Evolutionary conservation across 352 stramenopile species (phyloP).

Genomic region (Globisporangium nunn): DNA sequence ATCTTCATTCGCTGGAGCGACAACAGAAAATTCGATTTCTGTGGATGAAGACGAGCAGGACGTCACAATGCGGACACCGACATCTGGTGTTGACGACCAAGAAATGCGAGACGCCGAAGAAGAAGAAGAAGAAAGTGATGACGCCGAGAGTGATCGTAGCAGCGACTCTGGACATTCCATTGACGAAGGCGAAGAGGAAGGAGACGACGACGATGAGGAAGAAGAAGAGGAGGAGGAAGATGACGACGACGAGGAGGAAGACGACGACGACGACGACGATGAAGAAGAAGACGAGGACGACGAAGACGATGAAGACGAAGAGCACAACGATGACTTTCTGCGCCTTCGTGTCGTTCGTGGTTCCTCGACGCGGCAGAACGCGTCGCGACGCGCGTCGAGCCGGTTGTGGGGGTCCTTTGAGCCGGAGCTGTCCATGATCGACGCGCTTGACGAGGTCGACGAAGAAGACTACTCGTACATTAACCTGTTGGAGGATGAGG

Average conservation of each 20-base stretch:
- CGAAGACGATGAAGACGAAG: constrained; percentile 47
- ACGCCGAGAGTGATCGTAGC: constrained; percentile 50
- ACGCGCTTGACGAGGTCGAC: constrained; percentile 74
- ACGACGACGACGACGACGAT: constrained; percentile 50
- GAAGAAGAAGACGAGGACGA: constrained; percentile 57
- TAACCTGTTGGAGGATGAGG: constrained; percentile 68
- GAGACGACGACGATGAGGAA: constrained; percentile 16
- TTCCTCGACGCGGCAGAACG: constrained; percentile 15
- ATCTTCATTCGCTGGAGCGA: background rate
- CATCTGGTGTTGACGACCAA: constrained; percentile 36
- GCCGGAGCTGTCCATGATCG: constrained; percentile 55
- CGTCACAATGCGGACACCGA: constrained; percentile 57
- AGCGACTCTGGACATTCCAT: constrained; percentile 47
- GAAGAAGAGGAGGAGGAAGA: constrained; percentile 26
- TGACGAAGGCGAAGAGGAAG: constrained; percentile 24
- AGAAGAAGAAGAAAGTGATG: constrained; percentile 42
- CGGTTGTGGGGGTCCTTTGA: constrained; percentile 70
- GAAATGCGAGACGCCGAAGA: constrained; percentile 47
- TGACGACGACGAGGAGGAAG: constrained; percentile 62
- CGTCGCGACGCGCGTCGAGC: constrained; percentile 28
- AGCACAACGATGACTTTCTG: constrained; percentile 52
- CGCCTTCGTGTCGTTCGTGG: constrained; percentile 46
- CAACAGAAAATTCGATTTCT: background rate
- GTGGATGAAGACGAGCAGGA: constrained; percentile 33
- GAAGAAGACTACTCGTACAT: constrained; percentile 82